Evolutionary conservation across 257 asterid species (phyloP).

Genomic region (Coffea eugenioides): DNA sequence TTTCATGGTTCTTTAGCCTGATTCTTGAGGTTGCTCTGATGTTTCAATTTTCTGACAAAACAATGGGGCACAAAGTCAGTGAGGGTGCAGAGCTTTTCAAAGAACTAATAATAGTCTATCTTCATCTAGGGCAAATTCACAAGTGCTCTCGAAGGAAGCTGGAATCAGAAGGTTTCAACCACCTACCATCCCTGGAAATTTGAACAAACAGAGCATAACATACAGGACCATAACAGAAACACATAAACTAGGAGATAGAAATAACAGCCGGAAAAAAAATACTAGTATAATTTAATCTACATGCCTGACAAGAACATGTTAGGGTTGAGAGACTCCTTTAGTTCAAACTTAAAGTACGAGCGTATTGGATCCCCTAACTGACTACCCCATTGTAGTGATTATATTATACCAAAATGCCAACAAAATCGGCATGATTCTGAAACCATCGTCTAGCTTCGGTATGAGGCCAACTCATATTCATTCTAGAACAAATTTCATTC

Average conservation of each 20-base stretch:
- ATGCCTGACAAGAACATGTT: not conserved
- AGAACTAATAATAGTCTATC: not conserved
- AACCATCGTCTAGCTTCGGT: not conserved
- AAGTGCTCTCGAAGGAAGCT: not conserved
- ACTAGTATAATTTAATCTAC: not conserved
- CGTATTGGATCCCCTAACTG: too few species aligned
- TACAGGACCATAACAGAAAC: not conserved
- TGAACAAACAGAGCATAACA: not conserved
- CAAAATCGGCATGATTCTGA: not conserved
- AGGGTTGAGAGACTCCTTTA: not conserved
- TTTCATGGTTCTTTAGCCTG: slow-evolving; percentile 10
- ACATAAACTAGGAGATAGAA: not conserved
- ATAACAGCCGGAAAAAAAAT: not conserved
- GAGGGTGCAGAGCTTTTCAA: not conserved
- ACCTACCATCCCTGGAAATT: not conserved
- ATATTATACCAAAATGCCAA: too few species aligned
- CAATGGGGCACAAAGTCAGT: not conserved
- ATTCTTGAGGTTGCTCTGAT: slow-evolving; percentile 20
- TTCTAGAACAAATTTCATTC: not conserved
- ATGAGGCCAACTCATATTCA: not conserved
- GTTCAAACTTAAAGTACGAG: too few species aligned
- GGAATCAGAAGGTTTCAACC: not conserved
- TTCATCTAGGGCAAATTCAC: not conserved
- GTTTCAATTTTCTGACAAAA: slow-evolving; percentile 34
- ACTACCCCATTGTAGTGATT: too few species aligned